Evolutionary conservation across 148 eudicot genomes (phyloP), one percentile per base, ranked within the genome.

Genomic region (Persicaria tinctoria): DNA sequence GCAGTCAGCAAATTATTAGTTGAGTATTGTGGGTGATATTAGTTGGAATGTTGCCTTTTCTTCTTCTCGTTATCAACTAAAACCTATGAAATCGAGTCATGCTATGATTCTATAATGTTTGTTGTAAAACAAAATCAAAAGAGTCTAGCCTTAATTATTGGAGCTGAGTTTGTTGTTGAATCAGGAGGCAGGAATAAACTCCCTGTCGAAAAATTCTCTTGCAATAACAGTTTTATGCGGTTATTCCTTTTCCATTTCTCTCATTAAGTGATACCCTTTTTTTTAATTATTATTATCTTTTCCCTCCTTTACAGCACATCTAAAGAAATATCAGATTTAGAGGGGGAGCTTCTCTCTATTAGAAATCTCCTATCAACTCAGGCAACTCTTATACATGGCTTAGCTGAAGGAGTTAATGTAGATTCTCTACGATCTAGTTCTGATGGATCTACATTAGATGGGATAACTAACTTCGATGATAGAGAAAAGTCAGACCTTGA

Each of bases 251-350:
- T 32, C 8, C 62, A 59, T 59, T 2, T 20, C 64, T 66, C 46
- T 38, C 18, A 66, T 3, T 50, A 50, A 50, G 53, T 41, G 17
- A 38, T 7, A 66, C 10, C 1, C 46, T 14, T 63, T 32, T 32
- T 32, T 32, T 32, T 32, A 32, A 32, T 1, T 1, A 32, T 23
- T 23, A 23, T 23, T 23, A 50, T 59, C 3, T 59, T 14, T 66
- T 9, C 18, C 20, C 74, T 41, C 57, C 10, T 74, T 47, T 79
- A 83, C 89, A 95, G 97, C 59, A 95, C 97, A 70, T 87, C 98
- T 32, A 95, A 92, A 85, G 98, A 95, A 86, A 92, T 94, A 78
- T 95, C 98, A 72, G 98, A 95, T 85, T 79, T 95, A 78, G 97
- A 95, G 79, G 98, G 98, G 79, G 98, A 95, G 84, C 98, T 95